Conservation (phyloP, 1,139 yeast species). For the Debaryomycetaceae sp. region DNA sequence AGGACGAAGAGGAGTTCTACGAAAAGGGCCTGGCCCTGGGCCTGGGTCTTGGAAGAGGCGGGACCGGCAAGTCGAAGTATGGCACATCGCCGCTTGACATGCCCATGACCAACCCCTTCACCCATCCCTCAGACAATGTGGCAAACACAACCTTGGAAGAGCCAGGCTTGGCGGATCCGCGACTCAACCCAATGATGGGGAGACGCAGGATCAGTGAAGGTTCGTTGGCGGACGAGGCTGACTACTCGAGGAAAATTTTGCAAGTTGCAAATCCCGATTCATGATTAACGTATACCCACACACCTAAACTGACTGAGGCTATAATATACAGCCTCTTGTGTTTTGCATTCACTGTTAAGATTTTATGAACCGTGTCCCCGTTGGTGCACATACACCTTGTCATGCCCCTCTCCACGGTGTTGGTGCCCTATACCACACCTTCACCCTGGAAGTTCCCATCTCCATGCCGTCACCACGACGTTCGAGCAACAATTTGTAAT, state of each 20-base stretch:
- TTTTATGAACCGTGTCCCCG: no score
- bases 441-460: neutral
- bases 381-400: no score
- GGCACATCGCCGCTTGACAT: slow-evolving; percentile 32
- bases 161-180: slow-evolving; percentile 42
- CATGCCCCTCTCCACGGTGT: no score
- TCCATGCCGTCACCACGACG: neutral
- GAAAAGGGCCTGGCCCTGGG: slow-evolving; percentile 23
- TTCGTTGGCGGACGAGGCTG: slow-evolving; percentile 74
- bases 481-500: neutral
- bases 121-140: slow-evolving; percentile 52
- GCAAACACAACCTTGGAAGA: slow-evolving; percentile 16
- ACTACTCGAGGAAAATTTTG: slow-evolving; percentile 67
- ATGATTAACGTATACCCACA: neutral
- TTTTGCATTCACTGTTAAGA: neutral
- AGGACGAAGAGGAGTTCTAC: slow-evolving; percentile 44
- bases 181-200: slow-evolving; percentile 70
- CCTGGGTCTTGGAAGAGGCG: slow-evolving; percentile 12
- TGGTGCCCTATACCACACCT: neutral
- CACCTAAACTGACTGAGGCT: neutral
- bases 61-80: slow-evolving; percentile 25
- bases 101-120: slow-evolving; percentile 53
- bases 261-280: slow-evolving; percentile 72
- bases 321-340: neutral
- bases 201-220: slow-evolving; percentile 73